These are phyloP conservation scores for Acanthamoeba triangularis DNA, from an alignment of 208 protist species.

Conservation along the genomic window DNA sequence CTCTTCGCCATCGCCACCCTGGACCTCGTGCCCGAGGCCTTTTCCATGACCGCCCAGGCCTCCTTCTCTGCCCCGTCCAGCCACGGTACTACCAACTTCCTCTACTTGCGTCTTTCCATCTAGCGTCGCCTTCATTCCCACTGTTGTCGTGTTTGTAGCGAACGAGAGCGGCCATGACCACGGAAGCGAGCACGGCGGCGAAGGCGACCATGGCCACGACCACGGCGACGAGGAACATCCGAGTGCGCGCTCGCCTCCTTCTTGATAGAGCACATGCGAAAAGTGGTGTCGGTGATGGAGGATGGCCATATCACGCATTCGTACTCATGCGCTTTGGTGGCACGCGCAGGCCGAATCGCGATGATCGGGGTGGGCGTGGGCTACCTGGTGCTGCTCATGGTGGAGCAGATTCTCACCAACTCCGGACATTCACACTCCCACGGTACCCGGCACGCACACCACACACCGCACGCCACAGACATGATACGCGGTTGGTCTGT, in stretches of 20 bases:
- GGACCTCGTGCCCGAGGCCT: conserved; percentile 37
- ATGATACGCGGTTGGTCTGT: neutral
- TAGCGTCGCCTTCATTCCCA: neutral
- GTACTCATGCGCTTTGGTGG: neutral
- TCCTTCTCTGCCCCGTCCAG: neutral
- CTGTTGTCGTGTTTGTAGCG: neutral
- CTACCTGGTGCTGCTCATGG: conserved; percentile 21
- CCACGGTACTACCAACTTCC: no score
- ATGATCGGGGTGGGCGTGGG: conserved; percentile 38
- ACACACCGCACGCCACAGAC: neutral
- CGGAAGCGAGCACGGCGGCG: neutral
- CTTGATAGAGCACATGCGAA: no score
- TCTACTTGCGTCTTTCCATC: neutral
- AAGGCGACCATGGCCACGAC: neutral
- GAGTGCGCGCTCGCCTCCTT: no score
- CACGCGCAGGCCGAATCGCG: neutral
- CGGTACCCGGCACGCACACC: no score
- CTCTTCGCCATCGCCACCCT: conserved; percentile 56
- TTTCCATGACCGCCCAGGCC: neutral
- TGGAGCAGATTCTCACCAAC: conserved; percentile 19
- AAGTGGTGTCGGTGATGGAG: neutral
- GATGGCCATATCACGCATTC: neutral
- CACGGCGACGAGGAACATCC: no score
- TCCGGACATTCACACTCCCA: conserved; percentile 27
- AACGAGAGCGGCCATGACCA: neutral